Conservation (phyloP, 192 early-diverging fungal genomes). For the Podila epigama region DNA sequence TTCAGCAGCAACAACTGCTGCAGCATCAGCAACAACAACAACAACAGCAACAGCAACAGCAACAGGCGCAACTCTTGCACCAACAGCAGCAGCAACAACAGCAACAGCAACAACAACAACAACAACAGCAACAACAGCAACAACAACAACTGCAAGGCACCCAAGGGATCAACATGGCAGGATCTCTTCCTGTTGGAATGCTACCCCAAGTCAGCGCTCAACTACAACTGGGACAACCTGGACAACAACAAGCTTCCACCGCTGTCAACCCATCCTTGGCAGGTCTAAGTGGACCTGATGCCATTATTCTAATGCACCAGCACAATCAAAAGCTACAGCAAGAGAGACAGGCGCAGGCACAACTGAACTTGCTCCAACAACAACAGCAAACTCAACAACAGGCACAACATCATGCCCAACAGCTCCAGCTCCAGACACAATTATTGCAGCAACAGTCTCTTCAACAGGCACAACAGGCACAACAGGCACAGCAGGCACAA, state of each 20-base stretch:
- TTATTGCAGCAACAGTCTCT: conserved; percentile 14
- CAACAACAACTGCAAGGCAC: conserved; percentile 3
- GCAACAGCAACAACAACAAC: conserved; percentile 3
- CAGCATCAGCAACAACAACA: conserved; percentile 23
- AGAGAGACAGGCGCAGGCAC: background rate
- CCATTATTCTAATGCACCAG: conserved; percentile 4
- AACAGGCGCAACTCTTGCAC: conserved; percentile 2
- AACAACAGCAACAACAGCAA: conserved; percentile 3
- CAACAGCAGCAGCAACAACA: conserved; percentile 28
- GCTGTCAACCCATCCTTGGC: too few species aligned
- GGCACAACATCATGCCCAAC: background rate
- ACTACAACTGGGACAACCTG: background rate
- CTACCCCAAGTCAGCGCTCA: conserved; percentile 1
- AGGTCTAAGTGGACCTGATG: background rate
- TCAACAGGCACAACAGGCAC: background rate
- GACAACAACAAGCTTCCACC: too few species aligned
- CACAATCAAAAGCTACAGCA: conserved; percentile 13
- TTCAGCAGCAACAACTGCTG: conserved; percentile 1
- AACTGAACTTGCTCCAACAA: conserved; percentile 2
- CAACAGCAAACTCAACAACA: conserved; percentile 6
- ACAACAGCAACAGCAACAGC: conserved; percentile 12
- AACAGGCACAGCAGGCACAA: conserved; percentile 25
- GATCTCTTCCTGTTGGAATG: background rate
- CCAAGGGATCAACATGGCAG: background rate
- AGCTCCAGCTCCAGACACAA: conserved; percentile 17